These are phyloP conservation scores for Chytriomyces sp. DNA, from an alignment of 192 early-diverging fungal genomes.

Conservation along the genomic window DNA sequence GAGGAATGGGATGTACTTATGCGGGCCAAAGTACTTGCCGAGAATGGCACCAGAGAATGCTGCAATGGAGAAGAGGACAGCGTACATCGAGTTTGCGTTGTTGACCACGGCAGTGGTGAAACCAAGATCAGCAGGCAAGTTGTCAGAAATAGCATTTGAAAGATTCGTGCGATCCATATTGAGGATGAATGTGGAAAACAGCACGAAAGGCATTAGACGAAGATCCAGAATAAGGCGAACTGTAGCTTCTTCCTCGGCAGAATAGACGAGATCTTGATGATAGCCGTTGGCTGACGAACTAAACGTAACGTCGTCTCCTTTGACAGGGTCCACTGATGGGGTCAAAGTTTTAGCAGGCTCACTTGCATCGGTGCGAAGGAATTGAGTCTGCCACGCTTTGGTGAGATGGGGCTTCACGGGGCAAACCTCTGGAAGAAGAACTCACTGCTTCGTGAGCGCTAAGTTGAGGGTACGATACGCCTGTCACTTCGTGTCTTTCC, in stretches of 20 bases:
- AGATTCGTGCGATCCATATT: conserved; percentile 4
- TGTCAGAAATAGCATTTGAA: conserved; percentile 4
- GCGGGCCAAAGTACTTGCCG: conserved; percentile 8
- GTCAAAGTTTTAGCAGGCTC: too few relatives aligned
- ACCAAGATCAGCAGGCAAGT: neutral
- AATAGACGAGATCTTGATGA: neutral
- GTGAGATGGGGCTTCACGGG: too few relatives aligned
- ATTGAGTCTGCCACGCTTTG: too few relatives aligned
- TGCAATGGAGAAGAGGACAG: neutral
- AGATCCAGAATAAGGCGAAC: neutral
- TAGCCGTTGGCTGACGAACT: too few relatives aligned
- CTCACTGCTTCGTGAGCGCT: too few relatives aligned
- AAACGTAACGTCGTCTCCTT: too few relatives aligned
- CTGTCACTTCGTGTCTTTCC: too few relatives aligned
- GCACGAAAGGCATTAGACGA: conserved; percentile 6
- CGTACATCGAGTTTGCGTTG: neutral
- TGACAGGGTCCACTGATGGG: too few relatives aligned
- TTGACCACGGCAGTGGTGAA: neutral
- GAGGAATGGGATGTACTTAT: conserved; percentile 9
- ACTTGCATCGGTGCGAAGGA: too few relatives aligned
- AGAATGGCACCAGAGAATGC: conserved; percentile 8
- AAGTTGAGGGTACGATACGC: too few relatives aligned
- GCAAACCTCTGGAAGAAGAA: too few relatives aligned
- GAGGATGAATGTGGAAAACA: conserved; percentile 16
- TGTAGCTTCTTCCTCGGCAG: neutral